Base-by-base conservation (phyloP, 768 basidiomycete genomes). In the Lactarius hengduanensis region DNA sequence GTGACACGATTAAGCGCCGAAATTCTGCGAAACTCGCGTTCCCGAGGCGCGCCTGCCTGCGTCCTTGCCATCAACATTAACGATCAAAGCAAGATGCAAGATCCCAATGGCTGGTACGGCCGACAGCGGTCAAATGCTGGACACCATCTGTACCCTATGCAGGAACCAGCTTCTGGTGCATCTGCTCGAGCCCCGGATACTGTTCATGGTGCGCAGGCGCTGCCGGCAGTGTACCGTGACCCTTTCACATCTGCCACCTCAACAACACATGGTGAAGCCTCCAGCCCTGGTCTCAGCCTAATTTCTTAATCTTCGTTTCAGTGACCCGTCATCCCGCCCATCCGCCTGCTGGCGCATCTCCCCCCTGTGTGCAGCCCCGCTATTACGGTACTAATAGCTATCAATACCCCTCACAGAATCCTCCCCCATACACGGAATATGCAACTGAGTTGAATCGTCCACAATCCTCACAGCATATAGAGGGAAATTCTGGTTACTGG, bases 181-280 rank as follows among this genome's bases (percentile, higher is more conserved):
- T 43, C 63, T 41, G 41, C 56, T 34, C 40, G 43, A 57, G 65
- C 75, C 16, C 74, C 80, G 41, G 82, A 86, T 74, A 79, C 86
- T 5, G 86, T 86, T 4, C 86, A 89, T 59, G 85, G 86, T 74
- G 86, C 89, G 2, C 90, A 90, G 68, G 77, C 82, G 61, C 76
- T 92, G 30, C 80, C 90, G 56, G 83, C 85, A 4, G 79, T 83
- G 40, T 92, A 91, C 74, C 13, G 50, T 26, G 50, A 53, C 50
- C 89, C 91, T 45, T 81, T 88, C 72, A 88, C 88, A 45, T 91
- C 90, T 66, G 86, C 88, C 32, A 89, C 87, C 4, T 90, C 90
- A n/a, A 83, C 89, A 9, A 80, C 85, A 43, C 91, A 92, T 73
- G 89, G 91, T 90, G 73, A 68, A 77, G 41, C 28, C 45, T 30